phyloP scores from a whole-genome alignment of 768 basidiomycete genomes.

The Podaxis pistillaris region DNA sequence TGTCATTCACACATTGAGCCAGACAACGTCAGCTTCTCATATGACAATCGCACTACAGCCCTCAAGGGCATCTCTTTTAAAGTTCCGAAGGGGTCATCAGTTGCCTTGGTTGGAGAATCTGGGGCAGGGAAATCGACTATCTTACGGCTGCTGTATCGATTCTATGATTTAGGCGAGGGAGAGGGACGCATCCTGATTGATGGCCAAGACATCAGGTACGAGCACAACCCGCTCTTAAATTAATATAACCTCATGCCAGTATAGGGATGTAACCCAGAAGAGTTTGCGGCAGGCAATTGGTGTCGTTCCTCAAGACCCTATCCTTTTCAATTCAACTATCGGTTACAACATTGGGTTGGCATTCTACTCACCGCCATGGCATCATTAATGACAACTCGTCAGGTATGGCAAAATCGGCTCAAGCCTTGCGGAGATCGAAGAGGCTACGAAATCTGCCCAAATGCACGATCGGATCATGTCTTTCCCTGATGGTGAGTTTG shows the following conservation, averaged over 20 bases:
- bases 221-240: background rate
- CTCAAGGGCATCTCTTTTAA: conserved; percentile 83
- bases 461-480: conserved; percentile 83
- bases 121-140: conserved; percentile 85
- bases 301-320: conserved; percentile 85
- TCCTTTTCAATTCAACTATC: conserved; percentile 71
- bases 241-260: conserved; percentile 2
- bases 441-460: conserved; percentile 77
- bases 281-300: conserved; percentile 81
- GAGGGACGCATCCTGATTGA: conserved; percentile 81
- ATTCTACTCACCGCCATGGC: background rate
- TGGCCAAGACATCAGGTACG: conserved; percentile 71
- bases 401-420: conserved; percentile 80
- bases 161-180: conserved; percentile 85
- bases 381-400: conserved; percentile 6
- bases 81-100: conserved; percentile 82
- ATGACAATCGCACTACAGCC: conserved; percentile 68
- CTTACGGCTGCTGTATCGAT: conserved; percentile 84
- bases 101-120: conserved; percentile 86
- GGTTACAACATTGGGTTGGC: conserved; percentile 70
- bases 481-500: conserved; percentile 66
- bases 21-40: conserved; percentile 88
- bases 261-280: conserved; percentile 76
- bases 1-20: conserved; percentile 1
- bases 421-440: conserved; percentile 70